Evolutionary conservation across 495 filamentous ascomycete genomes (phyloP), one percentile per base, ranked within the genome.

Genomic region (Penicillium roqueforti): DNA sequence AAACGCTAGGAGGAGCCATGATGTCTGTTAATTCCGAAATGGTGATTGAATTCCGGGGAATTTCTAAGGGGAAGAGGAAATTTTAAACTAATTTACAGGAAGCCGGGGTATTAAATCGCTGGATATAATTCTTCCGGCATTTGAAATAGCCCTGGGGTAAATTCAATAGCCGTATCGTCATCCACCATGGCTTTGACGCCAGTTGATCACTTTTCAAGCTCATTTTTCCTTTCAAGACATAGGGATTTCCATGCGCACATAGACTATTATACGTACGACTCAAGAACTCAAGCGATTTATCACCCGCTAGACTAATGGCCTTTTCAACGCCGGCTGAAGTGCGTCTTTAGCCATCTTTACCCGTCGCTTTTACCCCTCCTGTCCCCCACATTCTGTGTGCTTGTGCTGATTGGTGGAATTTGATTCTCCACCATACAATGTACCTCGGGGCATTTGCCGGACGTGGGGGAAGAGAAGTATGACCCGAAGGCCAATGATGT

Each of bases 1-100:
- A 80, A 53, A 96, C 89, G 69, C 86, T 88, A 38, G 91, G 82
- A 64, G 89, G 87, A 55, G 82, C 80, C 86, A 89, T 90, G 42
- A 57, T 82, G 46, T 34, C 20, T 47, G 47, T 51, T 23, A 20
- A 42, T 38, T 28, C 13, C 20, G 19, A 40, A 32, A 23, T 16
- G 19, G 5, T 8, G n/a, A 51, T 41, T 18, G 20, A 39, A 20
- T 25, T 16, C 29, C 25, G 10, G 47, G 28, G 23, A 31, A 5
- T 26, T 29, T 8, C 25, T 20, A 39, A 44, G 46, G 47, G 34
- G 43, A 34, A 43, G 14, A 50, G 52, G 37, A 32, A 55, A 58
- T 16, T 53, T 43, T 58, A 50, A 56, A 39, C 57, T 34, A 45
- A 52, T 55, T 22, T 34, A 50, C n/a, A 38, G 25, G 44, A 57